These are phyloP conservation scores for Colletotrichum zoysiae DNA, from an alignment of 2,329 filamentous ascomycete genomes.

Conservation along the genomic window DNA sequence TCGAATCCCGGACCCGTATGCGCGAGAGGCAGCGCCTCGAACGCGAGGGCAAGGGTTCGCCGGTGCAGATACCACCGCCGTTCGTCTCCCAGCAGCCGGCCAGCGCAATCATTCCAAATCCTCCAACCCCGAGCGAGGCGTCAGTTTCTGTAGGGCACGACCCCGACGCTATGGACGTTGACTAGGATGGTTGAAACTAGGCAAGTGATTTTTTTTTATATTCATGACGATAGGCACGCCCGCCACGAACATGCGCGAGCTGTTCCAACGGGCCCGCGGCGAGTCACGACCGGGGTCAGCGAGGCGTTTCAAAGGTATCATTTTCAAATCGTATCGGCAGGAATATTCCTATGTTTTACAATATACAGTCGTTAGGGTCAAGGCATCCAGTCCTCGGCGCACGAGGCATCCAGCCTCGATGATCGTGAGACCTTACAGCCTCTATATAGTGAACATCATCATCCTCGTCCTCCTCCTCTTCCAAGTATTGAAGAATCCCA, in stretches of 20 bases:
- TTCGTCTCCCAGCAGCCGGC: slow-evolving; percentile 29
- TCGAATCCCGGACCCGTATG: slow-evolving; percentile 79
- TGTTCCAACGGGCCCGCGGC: not conserved
- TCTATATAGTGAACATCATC: not conserved
- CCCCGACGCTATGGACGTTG: slow-evolving; percentile 77
- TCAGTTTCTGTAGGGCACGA: slow-evolving; percentile 53
- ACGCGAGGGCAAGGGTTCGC: slow-evolving; percentile 38
- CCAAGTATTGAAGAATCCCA: not conserved
- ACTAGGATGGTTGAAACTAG: slow-evolving; percentile 51
- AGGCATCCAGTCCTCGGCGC: slow-evolving; percentile 14
- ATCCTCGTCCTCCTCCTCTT: no score
- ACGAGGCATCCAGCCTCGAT: slow-evolving; percentile 18
- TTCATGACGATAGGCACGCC: slow-evolving; percentile 27
- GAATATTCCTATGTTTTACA: slow-evolving; percentile 17
- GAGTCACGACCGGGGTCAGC: not conserved
- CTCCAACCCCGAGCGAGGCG: slow-evolving; percentile 30
- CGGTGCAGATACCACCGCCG: slow-evolving; percentile 40
- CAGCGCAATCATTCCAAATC: slow-evolving; percentile 14
- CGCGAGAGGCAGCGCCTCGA: slow-evolving; percentile 67
- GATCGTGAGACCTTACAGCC: not conserved
- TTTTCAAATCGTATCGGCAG: slow-evolving; percentile 11
- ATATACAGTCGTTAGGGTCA: slow-evolving; percentile 22
- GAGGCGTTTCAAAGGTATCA: slow-evolving; percentile 34
- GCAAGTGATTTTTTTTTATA: slow-evolving; percentile 11
- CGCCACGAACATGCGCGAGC: not conserved